Base-by-base conservation (phyloP, 106 monocot genomes). In the Dioscorea alata region DNA sequence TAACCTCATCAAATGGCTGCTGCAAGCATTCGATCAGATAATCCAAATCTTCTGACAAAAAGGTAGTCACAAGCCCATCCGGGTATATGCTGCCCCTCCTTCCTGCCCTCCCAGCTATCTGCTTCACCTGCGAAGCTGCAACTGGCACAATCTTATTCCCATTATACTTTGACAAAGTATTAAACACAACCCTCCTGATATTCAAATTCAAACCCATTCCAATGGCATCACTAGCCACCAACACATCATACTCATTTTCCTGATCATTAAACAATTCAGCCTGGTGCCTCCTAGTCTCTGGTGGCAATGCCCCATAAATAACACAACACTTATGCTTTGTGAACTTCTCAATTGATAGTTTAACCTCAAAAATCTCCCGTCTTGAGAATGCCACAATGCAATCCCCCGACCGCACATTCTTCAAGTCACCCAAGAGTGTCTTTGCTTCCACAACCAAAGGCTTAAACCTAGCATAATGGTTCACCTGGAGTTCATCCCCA, bases 201-300 rank as follows among this genome's bases (percentile, higher is more conserved):
- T 99, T 93, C 33, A 99, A 73, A 84, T 99, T 99, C 75, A 99
- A 73, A 12, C 99, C 99, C 99, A 99, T 99, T 2, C 99, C 99
- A 15, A 99, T 85, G 0, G 97, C 99, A 76, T 99, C 99, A 42
- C 92, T 92, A 0, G 99, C 99, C 15, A 99, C 99, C 68, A 99
- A 63, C 20, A 99, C 83, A 76, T 99, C 99, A 50, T 83, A 93
- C 76, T 88, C 90, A 57, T 80, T 93, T 33, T 74, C 87, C 77
- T 87, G 86, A 31, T 99, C 85, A 51, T 99, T 99, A 64, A 99
- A 99, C 73, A 99, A 74, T 15, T 48, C 81, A 0, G 99, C 99
- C 73, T 99, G 99, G 49, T 90, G 89, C 48, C 93, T 67, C 59
- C 99, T 70, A 2, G 99, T 99, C 73, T 93, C 93, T 0, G 99